phyloP scores from a whole-genome alignment of 2,329 filamentous ascomycete species.

The Aspergillus pseudoterreus region DNA sequence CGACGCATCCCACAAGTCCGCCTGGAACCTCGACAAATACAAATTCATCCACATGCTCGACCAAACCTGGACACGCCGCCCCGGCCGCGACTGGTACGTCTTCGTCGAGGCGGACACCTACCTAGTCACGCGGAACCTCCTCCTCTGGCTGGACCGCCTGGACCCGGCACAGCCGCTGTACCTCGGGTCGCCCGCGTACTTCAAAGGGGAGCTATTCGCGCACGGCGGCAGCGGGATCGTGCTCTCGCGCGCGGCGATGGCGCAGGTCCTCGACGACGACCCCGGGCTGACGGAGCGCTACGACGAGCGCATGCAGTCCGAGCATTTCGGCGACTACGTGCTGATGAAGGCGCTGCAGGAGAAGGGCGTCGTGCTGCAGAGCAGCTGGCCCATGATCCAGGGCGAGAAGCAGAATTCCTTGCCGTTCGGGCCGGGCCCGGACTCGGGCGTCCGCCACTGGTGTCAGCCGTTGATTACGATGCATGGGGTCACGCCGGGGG shows the following conservation, averaged over 20 bases:
- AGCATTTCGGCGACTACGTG: constrained; percentile 54
- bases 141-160: constrained; percentile 46
- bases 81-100: constrained; percentile 56
- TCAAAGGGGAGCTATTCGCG: constrained; percentile 46
- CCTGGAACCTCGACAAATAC: constrained; percentile 59
- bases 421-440: constrained; percentile 34
- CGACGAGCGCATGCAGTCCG: constrained; percentile 39
- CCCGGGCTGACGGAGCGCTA: constrained; percentile 46
- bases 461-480: constrained; percentile 57
- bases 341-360: constrained; percentile 49
- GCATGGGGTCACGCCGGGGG: constrained; percentile 54
- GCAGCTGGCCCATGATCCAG: constrained; percentile 51
- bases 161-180: constrained; percentile 46
- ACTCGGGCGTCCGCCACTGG: constrained; percentile 42
- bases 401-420: constrained; percentile 53
- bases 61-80: constrained; percentile 50
- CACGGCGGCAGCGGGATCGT: constrained; percentile 55
- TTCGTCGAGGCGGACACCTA: constrained; percentile 60
- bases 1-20: constrained; percentile 29
- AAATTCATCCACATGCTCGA: constrained; percentile 60
- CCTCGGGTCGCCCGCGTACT: constrained; percentile 48
- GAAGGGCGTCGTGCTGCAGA: constrained; percentile 39
- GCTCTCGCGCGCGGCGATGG: constrained; percentile 52
- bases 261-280: constrained; percentile 43
- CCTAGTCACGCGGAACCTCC: constrained; percentile 52